Percentiles rank a stretch among this genome's conserved stretches.
Conservation (phyloP, 768 basidiomycete genomes). For the Mycena capillaripes region DNA sequence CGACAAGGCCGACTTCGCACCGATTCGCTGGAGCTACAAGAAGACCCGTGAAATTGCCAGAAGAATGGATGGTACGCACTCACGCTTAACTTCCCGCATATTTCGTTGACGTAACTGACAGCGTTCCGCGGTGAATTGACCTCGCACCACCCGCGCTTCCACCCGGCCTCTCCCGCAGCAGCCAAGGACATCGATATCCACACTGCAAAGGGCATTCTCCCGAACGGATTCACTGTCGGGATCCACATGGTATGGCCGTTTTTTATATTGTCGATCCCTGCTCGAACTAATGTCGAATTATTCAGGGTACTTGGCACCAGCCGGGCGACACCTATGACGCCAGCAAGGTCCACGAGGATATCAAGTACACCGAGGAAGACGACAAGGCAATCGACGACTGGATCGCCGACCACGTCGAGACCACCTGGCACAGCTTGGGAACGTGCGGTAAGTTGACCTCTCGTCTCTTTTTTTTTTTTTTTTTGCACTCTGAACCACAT, state of each 20-base stretch:
- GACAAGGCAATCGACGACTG: constrained; percentile 78
- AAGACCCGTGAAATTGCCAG: constrained; percentile 80
- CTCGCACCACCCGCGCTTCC: constrained; percentile 82
- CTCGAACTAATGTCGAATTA: background rate
- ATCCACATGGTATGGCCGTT: constrained; percentile 70
- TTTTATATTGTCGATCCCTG: background rate
- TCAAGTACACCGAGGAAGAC: constrained; percentile 77
- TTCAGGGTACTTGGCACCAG: constrained; percentile 67
- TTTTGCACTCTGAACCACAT: background rate
- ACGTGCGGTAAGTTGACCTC: constrained; percentile 57
- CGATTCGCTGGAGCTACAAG: constrained; percentile 85
- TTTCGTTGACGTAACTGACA: constrained; percentile 37
- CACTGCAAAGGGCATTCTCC: constrained; percentile 74
- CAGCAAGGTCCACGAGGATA: constrained; percentile 71
- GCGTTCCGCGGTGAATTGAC: constrained; percentile 81
- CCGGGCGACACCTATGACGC: constrained; percentile 69
- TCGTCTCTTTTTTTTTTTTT: background rate
- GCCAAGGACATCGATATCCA: constrained; percentile 73
- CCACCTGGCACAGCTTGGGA: constrained; percentile 80
- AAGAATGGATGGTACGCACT: constrained; percentile 72
- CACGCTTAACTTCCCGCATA: background rate
- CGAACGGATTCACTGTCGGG: constrained; percentile 74
- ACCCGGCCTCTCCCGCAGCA: constrained; percentile 75
- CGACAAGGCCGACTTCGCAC: constrained; percentile 82
- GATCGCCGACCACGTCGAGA: constrained; percentile 77